These are phyloP conservation scores for Rostrohypoxylon terebratum DNA, from an alignment of 495 filamentous ascomycete species.

Conservation along the genomic window DNA sequence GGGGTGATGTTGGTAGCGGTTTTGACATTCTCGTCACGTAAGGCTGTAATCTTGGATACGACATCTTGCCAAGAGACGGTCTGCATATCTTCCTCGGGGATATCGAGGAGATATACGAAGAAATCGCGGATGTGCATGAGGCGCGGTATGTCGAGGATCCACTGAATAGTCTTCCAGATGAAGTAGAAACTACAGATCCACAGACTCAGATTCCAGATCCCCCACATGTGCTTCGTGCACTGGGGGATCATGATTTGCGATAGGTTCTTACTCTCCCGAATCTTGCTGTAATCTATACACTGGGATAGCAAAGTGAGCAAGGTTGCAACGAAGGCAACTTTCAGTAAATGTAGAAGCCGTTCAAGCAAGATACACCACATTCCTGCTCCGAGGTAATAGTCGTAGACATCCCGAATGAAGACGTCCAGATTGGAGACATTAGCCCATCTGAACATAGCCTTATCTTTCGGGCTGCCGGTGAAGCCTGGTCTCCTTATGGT, in stretches of 20 bases:
- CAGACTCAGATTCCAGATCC: slow-evolving; percentile 77
- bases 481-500: slow-evolving; percentile 51
- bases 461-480: slow-evolving; percentile 76
- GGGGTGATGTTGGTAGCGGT: slow-evolving; percentile 73
- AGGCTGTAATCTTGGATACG: slow-evolving; percentile 85
- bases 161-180: slow-evolving; percentile 80
- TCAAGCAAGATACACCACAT: slow-evolving; percentile 89
- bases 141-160: slow-evolving; percentile 77
- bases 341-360: slow-evolving; percentile 74
- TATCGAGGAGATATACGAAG: slow-evolving; percentile 83
- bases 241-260: slow-evolving; percentile 81
- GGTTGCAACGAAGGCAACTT: slow-evolving; percentile 80
- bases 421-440: slow-evolving; percentile 92
- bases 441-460: slow-evolving; percentile 95
- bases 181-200: slow-evolving; percentile 93
- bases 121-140: slow-evolving; percentile 88
- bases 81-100: slow-evolving; percentile 93
- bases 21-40: slow-evolving; percentile 86
- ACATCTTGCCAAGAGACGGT: slow-evolving; percentile 96
- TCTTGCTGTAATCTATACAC: slow-evolving; percentile 83
- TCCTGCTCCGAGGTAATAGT: slow-evolving; percentile 86
- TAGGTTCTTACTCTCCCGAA: slow-evolving; percentile 79
- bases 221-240: slow-evolving; percentile 90
- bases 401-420: slow-evolving; percentile 90
- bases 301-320: slow-evolving; percentile 88